phyloP scores from a whole-genome alignment of 352 stramenopile genomes.

The Saprolegnia diclina region DNA sequence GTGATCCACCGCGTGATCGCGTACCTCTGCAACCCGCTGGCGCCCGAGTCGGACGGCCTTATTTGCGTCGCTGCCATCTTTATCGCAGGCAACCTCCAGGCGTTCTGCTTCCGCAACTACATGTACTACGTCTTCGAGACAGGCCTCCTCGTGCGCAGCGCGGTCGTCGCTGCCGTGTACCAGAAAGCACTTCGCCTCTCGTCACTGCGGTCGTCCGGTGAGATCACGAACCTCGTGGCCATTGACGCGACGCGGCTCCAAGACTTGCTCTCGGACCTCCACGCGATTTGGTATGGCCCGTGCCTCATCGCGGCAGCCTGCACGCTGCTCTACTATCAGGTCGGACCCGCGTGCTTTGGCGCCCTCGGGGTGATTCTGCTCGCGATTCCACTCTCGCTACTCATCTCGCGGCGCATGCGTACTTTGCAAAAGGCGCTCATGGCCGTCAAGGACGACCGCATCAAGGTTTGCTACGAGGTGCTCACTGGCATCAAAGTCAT shows the following conservation, averaged over 20 bases:
- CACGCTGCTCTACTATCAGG: constrained; percentile 60
- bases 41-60: constrained; percentile 35
- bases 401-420: constrained; percentile 84
- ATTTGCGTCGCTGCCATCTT: constrained; percentile 67
- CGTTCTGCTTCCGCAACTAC: constrained; percentile 71
- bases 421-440: constrained; percentile 82
- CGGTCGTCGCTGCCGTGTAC: constrained; percentile 69
- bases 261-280: constrained; percentile 69
- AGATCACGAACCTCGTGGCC: constrained; percentile 97
- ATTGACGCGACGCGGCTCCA: constrained; percentile 95
- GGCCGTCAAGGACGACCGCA: constrained; percentile 86
- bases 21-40: constrained; percentile 16
- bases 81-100: constrained; percentile 60
- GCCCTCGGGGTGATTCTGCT: constrained; percentile 91
- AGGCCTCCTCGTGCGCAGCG: constrained; percentile 65
- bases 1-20: constrained; percentile 23
- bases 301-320: constrained; percentile 76
- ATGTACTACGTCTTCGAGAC: constrained; percentile 83
- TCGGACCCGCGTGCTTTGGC: constrained; percentile 81
- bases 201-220: constrained; percentile 80
- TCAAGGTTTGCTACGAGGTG: constrained; percentile 92
- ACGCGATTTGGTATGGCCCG: constrained; percentile 33
- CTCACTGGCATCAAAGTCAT: constrained; percentile 93
- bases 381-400: constrained; percentile 85
- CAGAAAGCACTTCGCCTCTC: constrained; percentile 73